These are phyloP conservation scores for Talaromyces stipitatus DNA, from an alignment of 495 filamentous ascomycete genomes.

Conservation along the genomic window DNA sequence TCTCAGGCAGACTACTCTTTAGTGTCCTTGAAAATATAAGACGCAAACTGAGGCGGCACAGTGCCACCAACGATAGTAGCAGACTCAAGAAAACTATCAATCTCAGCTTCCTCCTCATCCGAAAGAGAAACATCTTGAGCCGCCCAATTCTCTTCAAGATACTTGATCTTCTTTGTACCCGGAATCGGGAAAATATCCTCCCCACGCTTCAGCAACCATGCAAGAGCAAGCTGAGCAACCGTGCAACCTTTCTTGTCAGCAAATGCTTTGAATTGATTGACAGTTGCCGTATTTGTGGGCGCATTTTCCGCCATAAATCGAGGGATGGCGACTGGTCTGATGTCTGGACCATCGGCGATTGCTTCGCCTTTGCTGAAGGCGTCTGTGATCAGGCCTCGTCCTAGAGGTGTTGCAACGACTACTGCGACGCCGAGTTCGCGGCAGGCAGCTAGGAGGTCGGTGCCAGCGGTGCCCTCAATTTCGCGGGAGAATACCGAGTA, in stretches of 20 bases:
- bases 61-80: conserved; percentile 17
- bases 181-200: conserved; percentile 52
- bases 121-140: conserved; percentile 36
- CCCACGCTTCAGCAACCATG: conserved; percentile 50
- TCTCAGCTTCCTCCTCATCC: conserved; percentile 34
- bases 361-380: conserved; percentile 18
- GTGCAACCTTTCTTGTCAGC: conserved; percentile 39
- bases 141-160: conserved; percentile 50
- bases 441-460: conserved; percentile 28
- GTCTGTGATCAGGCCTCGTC: conserved; percentile 39
- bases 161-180: conserved; percentile 47
- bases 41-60: too few species aligned
- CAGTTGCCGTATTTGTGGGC: conserved; percentile 31
- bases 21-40: too few species aligned
- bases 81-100: conserved; percentile 19
- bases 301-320: conserved; percentile 38
- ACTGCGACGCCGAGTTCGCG: conserved; percentile 41
- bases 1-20: too few species aligned
- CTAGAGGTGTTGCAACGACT: conserved; percentile 41
- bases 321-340: conserved; percentile 29
- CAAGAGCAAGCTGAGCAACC: conserved; percentile 39
- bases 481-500: conserved; percentile 36
- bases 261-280: conserved; percentile 26
- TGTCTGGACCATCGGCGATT: conserved; percentile 27
- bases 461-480: too few species aligned